Conservation (phyloP, 345 rosid species). For the Cardamine chenopodiifolia region DNA sequence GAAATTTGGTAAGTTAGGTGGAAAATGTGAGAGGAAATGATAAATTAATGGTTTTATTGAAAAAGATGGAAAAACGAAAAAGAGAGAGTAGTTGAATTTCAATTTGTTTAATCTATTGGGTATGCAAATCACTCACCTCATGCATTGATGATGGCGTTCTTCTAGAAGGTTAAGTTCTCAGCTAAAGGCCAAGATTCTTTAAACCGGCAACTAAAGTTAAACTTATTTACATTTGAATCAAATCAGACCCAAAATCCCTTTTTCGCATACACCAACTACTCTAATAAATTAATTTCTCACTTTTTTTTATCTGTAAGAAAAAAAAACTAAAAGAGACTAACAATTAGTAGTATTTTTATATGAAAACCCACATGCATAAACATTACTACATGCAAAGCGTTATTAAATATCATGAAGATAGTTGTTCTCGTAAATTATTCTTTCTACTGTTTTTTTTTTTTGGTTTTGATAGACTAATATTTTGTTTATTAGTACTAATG, state of each 20-base stretch:
- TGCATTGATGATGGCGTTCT: conserved; percentile 37
- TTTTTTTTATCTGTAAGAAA: neutral
- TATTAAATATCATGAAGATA: neutral
- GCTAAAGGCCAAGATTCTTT: conserved; percentile 1
- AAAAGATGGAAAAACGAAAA: conserved; percentile 21
- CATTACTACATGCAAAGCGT: neutral
- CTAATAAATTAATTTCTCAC: neutral
- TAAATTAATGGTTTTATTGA: conserved; percentile 1
- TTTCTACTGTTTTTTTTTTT: neutral
- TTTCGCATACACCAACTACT: neutral
- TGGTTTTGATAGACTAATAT: neutral
- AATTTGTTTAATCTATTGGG: conserved; percentile 35
- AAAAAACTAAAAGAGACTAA: neutral
- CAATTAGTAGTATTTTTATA: neutral
- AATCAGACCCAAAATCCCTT: conserved; percentile 2
- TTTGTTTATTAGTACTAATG: neutral
- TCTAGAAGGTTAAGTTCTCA: conserved; percentile 35
- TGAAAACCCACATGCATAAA: neutral
- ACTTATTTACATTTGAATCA: conserved; percentile 9
- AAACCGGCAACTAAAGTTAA: conserved; percentile 9
- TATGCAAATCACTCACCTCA: conserved; percentile 37
- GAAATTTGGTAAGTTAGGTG: conserved; percentile 46
- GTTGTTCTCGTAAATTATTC: neutral
- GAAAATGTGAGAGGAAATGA: conserved; percentile 8
- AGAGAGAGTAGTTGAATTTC: conserved; percentile 39